Evolutionary conservation across 495 filamentous ascomycete species (phyloP), one percentile per base, ranked within the genome.

Genomic region (Sabuloglossum arenarium): DNA sequence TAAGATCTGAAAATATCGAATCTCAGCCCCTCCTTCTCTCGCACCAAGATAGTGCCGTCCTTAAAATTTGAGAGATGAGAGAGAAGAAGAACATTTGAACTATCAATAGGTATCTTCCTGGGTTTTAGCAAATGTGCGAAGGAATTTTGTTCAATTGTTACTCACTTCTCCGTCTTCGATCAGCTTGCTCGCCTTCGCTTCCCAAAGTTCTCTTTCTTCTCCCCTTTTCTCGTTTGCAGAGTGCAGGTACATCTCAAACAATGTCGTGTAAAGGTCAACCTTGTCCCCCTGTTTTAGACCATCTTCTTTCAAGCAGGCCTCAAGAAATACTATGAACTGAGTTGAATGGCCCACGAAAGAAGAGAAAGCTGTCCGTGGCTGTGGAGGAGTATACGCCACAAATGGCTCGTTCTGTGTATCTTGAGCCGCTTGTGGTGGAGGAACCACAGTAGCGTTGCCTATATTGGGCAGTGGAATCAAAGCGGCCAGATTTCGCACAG

Each of bases 1-100:
- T 94, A 96, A 0, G 91, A 95, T 24, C 91, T 81, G 71, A 98
- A 97, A 57, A 98, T 96, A 66, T 98, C 93, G 46, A 90, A 89
- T 14, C 82, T 78, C 8, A 96, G 74, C 24, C 91, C 90, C 64
- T 94, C 85, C 64, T 95, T 84, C 64, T 98, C 91, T 52, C 89
- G 84, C 54, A 98, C 89, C 0, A 97, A 77, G 10, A 83, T 88
- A 3, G 88, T 94, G 25, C 91, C 91, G 65, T 89, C 88, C 28
- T 76, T 73, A 73, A 95, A 98, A 65, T 86, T 77, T 1, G 89
- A 89, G 3, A 98, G 75, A 62, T 96, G 85, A 2, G 91, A 98
- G 9, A 98, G 78, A 10, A 98, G 72, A 0, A 98, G 75, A 9
- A 97, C 85, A 61, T 93, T 95, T 9, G 89, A 94, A 54, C 89